These are phyloP conservation scores for Pyracantha coccinea DNA, from an alignment of 331 rosid genomes.

Conservation along the genomic window DNA sequence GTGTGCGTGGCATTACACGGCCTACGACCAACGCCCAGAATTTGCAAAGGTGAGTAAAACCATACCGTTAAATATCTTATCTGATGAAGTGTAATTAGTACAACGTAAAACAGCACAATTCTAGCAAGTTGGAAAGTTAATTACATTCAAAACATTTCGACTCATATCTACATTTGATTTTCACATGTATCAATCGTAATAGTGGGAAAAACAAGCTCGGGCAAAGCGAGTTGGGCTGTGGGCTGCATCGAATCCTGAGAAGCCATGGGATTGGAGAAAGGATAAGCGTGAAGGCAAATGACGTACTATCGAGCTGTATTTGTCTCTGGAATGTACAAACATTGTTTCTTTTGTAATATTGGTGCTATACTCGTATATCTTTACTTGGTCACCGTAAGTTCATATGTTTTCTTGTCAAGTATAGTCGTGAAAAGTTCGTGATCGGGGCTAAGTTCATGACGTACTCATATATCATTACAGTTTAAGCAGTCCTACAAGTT, in stretches of 20 bases:
- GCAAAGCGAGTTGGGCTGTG: slow-evolving; percentile 60
- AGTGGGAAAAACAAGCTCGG: slow-evolving; percentile 78
- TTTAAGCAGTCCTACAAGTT: no score
- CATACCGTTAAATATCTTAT: neutral
- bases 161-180: neutral
- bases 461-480: no score
- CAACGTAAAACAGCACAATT: neutral
- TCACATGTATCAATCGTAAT: neutral
- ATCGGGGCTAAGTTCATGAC: no score
- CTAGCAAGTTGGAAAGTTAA: neutral
- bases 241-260: slow-evolving; percentile 74
- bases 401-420: no score
- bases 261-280: slow-evolving; percentile 95
- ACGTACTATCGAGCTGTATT: neutral
- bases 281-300: slow-evolving; percentile 36
- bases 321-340: neutral
- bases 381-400: no score
- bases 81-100: neutral
- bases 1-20: slow-evolving; percentile 73
- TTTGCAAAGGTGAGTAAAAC: slow-evolving; percentile 38
- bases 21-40: slow-evolving; percentile 64
- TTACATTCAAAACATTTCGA: no score
- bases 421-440: no score
- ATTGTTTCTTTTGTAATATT: no score
- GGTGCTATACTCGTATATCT: neutral